These are phyloP conservation scores for Grigorovia humatica DNA, from an alignment of 805 yeast species.

Conservation along the genomic window DNA sequence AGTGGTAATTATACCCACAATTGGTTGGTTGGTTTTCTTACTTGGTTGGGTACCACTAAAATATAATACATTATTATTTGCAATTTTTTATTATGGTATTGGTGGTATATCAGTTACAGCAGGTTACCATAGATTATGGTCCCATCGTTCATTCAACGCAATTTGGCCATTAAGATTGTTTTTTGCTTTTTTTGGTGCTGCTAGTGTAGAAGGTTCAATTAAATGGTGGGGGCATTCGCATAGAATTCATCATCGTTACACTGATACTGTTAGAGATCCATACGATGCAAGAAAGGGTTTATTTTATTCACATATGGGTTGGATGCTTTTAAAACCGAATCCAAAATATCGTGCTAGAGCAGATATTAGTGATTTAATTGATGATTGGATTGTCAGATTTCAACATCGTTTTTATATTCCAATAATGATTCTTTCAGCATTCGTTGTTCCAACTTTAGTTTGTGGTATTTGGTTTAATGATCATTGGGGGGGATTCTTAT, in stretches of 20 bases:
- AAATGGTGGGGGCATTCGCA: conserved; percentile 88
- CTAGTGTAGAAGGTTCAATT: conserved; percentile 75
- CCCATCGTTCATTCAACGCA: conserved; percentile 66
- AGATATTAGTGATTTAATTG: conserved; percentile 66
- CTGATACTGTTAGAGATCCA: conserved; percentile 76
- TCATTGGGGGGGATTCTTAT: conserved; percentile 62
- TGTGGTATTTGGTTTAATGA: conserved; percentile 51
- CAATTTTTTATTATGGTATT: conserved; percentile 42
- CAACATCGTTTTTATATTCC: conserved; percentile 71
- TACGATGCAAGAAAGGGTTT: conserved; percentile 78
- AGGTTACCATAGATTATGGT: conserved; percentile 73
- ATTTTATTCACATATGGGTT: conserved; percentile 78
- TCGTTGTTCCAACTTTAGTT: conserved; percentile 49
- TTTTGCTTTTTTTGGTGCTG: conserved; percentile 71
- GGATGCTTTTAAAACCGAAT: conserved; percentile 76
- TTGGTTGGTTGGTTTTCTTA: conserved; percentile 40
- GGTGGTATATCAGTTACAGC: conserved; percentile 75
- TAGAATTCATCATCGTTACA: conserved; percentile 78
- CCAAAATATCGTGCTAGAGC: conserved; percentile 77
- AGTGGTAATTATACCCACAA: conserved; percentile 49
- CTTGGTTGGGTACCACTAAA: conserved; percentile 37
- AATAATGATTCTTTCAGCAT: conserved; percentile 51
- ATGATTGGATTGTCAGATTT: conserved; percentile 69
- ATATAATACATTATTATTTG: conserved; percentile 36
- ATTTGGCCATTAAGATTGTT: conserved; percentile 49